Conservation (phyloP, 345 rosid species). For the Eutrema yunnanense region DNA sequence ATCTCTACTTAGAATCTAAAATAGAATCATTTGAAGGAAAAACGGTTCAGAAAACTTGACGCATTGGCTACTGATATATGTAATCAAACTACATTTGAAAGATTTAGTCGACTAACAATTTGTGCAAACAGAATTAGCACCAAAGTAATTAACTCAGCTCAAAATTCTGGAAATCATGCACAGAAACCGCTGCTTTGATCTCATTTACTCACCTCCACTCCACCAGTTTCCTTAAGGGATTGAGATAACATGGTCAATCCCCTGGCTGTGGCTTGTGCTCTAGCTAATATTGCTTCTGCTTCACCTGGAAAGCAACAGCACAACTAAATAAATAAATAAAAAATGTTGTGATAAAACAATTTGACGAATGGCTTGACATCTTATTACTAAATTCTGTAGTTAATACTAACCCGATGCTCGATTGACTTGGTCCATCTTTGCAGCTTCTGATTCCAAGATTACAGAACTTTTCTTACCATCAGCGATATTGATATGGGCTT, state of each 20-base stretch:
- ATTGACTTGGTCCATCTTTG: conserved; percentile 64
- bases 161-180: not conserved
- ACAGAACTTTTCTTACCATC: conserved; percentile 72
- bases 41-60: not conserved
- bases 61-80: not conserved
- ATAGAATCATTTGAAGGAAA: not conserved
- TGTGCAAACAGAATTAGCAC: not conserved
- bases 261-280: conserved; percentile 75
- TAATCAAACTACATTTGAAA: conserved; percentile 1
- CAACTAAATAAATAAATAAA: not conserved
- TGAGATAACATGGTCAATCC: conserved; percentile 64
- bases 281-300: conserved; percentile 86
- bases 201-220: conserved; percentile 60
- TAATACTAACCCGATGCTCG: conserved; percentile 48
- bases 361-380: not conserved
- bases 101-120: not conserved
- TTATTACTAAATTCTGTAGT: not conserved
- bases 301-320: conserved; percentile 53
- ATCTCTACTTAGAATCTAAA: too few species aligned
- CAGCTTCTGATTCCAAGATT: conserved; percentile 69
- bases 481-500: conserved; percentile 61
- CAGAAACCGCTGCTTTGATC: not conserved
- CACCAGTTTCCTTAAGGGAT: conserved; percentile 68
- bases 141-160: not conserved
- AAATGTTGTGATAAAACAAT: not conserved